These are phyloP conservation scores for Kentomonas sorsogonicus DNA, from an alignment of 208 protist species.

Conservation along the genomic window DNA sequence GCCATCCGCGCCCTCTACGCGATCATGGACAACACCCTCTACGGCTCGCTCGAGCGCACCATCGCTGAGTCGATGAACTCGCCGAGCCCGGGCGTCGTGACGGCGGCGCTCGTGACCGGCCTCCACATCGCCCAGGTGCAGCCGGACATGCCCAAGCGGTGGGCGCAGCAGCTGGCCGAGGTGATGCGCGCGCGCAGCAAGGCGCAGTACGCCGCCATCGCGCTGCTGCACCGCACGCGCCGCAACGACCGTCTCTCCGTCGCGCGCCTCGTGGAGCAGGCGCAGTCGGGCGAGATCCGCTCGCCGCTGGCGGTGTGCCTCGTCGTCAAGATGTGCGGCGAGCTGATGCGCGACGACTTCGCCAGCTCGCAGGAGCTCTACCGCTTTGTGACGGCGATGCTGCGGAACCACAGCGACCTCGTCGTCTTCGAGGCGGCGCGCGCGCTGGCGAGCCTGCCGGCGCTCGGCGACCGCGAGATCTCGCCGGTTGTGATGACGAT, in stretches of 20 bases:
- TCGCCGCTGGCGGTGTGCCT: constrained; percentile 94
- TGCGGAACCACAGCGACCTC: constrained; percentile 93
- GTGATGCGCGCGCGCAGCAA: constrained; percentile 83
- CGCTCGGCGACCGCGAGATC: constrained; percentile 86
- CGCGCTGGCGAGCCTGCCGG: constrained; percentile 91
- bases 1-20: constrained; percentile 93
- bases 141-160: constrained; percentile 90
- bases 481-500: constrained; percentile 90
- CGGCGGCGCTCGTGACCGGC: constrained; percentile 96
- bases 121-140: constrained; percentile 91
- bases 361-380: constrained; percentile 67
- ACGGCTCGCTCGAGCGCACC: constrained; percentile 94
- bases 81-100: constrained; percentile 91
- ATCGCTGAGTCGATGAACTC: constrained; percentile 97
- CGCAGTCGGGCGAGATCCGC: constrained; percentile 74
- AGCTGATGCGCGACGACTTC: constrained; percentile 92
- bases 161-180: constrained; percentile 94
- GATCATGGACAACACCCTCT: constrained; percentile 95
- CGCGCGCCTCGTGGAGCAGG: constrained; percentile 89
- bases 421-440: constrained; percentile 97
- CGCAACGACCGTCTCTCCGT: constrained; percentile 95
- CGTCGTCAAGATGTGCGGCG: constrained; percentile 92
- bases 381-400: constrained; percentile 88
- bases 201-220: constrained; percentile 97
- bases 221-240: constrained; percentile 95